A percentile compares a stretch with the other conserved stretches of the same genome.
These are phyloP conservation scores for Pogostemon cablin DNA, from an alignment of 257 asterid species.

Conservation along the genomic window DNA sequence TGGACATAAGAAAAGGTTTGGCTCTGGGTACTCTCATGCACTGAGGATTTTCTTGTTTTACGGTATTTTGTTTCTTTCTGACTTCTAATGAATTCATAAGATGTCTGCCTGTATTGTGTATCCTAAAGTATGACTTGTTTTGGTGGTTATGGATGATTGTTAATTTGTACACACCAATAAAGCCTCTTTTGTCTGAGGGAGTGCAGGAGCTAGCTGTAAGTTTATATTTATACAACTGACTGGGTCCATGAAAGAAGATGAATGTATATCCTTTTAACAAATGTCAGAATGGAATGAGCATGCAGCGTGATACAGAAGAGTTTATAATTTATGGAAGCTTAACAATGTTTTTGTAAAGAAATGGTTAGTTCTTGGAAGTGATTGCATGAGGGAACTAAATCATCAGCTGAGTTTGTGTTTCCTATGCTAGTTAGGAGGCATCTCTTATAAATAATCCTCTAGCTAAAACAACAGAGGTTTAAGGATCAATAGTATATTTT, in stretches of 20 bases:
- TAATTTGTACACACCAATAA: not conserved
- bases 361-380: constrained; percentile 3
- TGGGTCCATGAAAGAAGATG: constrained; percentile 3
- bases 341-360: constrained; percentile 6
- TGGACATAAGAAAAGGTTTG: constrained; percentile 78
- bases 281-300: not conserved
- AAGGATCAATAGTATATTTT: constrained; percentile 2
- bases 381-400: constrained; percentile 9
- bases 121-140: constrained; percentile 13
- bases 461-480: constrained; percentile 3
- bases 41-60: not conserved
- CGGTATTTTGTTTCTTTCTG: constrained; percentile 12
- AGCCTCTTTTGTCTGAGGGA: constrained; percentile 13
- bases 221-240: not conserved
- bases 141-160: constrained; percentile 6
- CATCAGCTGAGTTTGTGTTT: not conserved
- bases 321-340: constrained; percentile 1
- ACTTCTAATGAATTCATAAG: constrained; percentile 9
- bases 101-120: not conserved
- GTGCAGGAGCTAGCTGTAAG: not conserved
- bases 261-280: not conserved
- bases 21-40: constrained; percentile 24
- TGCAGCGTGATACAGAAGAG: constrained; percentile 5
- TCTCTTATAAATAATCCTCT: not conserved
- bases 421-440: not conserved